Evolutionary conservation across 306 rosid species (phyloP), one percentile per base, ranked within the genome.

Genomic region (Pyrus communis): DNA sequence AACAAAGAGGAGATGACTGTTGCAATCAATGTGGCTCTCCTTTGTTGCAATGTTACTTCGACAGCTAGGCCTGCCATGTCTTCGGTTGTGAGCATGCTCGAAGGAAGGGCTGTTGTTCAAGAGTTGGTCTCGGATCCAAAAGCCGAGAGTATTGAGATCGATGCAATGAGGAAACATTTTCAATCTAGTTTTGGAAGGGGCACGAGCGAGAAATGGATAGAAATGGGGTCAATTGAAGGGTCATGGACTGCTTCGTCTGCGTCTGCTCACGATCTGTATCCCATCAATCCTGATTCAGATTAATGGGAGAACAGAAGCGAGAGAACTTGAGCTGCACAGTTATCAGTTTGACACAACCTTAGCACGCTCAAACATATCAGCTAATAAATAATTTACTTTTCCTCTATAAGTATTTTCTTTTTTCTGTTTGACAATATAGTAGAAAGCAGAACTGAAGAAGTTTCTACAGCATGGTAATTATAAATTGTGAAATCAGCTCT

Each of bases 181-280:
- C 60, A 58, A 58, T 45, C 60, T 17, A 38, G 1, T 25, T 65
- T 54, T 30, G 76, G 78, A 62, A 63, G 28, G n/a, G 51, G 9
- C 22, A n/a, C 0, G 10, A 11, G 60, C 13, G 78, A 74, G 40
- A 69, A 35, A 49, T 79, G 58, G 42, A 74, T 64, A 45, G 63
- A 71, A 2, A 77, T 76, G 1, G 12, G 46, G 21, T 74, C 84
- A 61, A 46, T 18, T 8, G 86, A 80, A 17, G 75, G 74, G 5
- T 77, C 79, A 4, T 67, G 67, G 52, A 77, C 73, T 9, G 67
- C 66, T 59, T 43, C 86, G 40, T 77, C 84, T 13, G 23, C 83
- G 9, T 84, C 80, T 21, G 82, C 15, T 9, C 46, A 42, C 2
- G 86, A 82, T 71, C 78, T 84, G 11, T 84, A 82, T 67, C 86